Percentiles rank a stretch among this genome's conserved stretches.
phyloP scores from a whole-genome alignment of 192 early-diverging fungal genomes.

The Backusella morwellensis region DNA sequence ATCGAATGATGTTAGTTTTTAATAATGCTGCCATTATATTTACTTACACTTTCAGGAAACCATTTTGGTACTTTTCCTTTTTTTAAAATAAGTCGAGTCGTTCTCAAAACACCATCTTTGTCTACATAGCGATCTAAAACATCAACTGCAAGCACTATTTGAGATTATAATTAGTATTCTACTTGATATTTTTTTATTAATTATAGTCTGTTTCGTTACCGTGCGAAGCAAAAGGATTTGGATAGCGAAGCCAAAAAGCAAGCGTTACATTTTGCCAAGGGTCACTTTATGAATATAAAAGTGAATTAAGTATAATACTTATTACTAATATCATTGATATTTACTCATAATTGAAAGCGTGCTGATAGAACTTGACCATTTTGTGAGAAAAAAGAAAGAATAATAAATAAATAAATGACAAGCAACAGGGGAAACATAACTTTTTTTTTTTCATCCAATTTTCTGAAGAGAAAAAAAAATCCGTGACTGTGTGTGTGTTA shows the following conservation, averaged over 20 bases:
- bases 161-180: not conserved
- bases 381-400: slow-evolving; percentile 8
- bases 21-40: not conserved
- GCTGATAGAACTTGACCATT: slow-evolving; percentile 86
- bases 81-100: slow-evolving; percentile 90
- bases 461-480: not conserved
- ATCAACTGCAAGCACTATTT: slow-evolving; percentile 79
- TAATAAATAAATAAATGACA: slow-evolving; percentile 13
- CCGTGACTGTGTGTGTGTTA: not conserved
- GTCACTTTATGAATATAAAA: slow-evolving; percentile 24
- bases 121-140: slow-evolving; percentile 89
- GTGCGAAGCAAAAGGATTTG: slow-evolving; percentile 96
- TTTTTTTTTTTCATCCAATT: not conserved
- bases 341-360: slow-evolving; percentile 72
- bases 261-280: slow-evolving; percentile 84
- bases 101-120: slow-evolving; percentile 75
- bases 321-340: slow-evolving; percentile 22
- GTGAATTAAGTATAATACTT: not conserved
- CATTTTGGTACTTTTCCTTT: slow-evolving; percentile 85
- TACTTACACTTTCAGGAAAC: slow-evolving; percentile 61
- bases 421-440: not conserved
- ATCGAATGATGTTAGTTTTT: not conserved
- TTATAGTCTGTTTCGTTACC: slow-evolving; percentile 17
- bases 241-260: slow-evolving; percentile 94
- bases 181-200: not conserved